Evolutionary conservation across 805 yeast genomes (phyloP).

Genomic region (Saccharomycopsis javanensis): DNA sequence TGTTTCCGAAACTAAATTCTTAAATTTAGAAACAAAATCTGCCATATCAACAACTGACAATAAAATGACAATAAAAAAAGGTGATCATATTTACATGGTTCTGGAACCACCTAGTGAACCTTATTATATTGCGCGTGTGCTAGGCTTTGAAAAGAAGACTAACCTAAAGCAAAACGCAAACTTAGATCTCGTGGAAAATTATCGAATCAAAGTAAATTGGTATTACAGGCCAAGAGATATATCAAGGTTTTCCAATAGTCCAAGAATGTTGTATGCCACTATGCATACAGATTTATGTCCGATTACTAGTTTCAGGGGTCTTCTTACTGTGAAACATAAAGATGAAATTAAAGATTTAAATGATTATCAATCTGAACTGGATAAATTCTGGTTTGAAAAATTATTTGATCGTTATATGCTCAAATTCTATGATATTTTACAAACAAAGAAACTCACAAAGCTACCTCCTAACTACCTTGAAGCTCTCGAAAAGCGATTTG

Average conservation of each 20-base stretch:
- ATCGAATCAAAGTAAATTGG: conserved; percentile 73
- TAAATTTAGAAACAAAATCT: neutral
- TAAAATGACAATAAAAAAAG: conserved; percentile 18
- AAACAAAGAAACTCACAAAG: conserved; percentile 48
- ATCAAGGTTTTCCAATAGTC: conserved; percentile 53
- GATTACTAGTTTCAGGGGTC: conserved; percentile 61
- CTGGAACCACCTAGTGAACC: conserved; percentile 95
- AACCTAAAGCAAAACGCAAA: conserved; percentile 22
- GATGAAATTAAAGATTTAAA: conserved; percentile 55
- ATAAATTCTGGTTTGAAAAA: conserved; percentile 74
- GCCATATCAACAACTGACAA: conserved; percentile 12
- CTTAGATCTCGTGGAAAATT: conserved; percentile 41
- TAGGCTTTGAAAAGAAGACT: conserved; percentile 52
- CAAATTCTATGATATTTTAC: conserved; percentile 67
- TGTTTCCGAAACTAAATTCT: conserved; percentile 5
- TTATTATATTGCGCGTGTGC: conserved; percentile 74
- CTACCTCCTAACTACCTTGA: conserved; percentile 49
- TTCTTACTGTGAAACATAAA: conserved; percentile 58
- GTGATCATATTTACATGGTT: conserved; percentile 69
- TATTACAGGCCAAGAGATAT: conserved; percentile 83
- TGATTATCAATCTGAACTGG: conserved; percentile 46
- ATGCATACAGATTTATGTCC: conserved; percentile 84
- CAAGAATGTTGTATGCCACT: conserved; percentile 72
- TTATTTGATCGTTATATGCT: conserved; percentile 81
- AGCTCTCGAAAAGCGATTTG: conserved; percentile 59